Conservation (phyloP, 108 stramenopile genomes). For the Cylindrotheca closterium region DNA sequence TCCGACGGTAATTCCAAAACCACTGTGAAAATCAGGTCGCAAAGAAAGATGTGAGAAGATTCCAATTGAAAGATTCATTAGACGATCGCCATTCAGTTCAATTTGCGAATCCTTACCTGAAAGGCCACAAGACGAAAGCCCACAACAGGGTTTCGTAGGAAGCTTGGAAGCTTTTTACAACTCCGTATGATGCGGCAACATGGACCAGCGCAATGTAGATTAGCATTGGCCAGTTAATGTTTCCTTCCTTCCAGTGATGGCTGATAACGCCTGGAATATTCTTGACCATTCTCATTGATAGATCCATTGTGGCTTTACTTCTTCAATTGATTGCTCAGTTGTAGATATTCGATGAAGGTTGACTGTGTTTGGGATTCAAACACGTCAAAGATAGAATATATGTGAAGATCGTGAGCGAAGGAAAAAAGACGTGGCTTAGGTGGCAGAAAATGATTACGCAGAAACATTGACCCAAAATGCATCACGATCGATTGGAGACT, state of each 20-base stretch:
- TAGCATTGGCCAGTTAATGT: slow-evolving; percentile 97
- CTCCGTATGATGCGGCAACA: slow-evolving; percentile 77
- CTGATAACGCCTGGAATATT: slow-evolving; percentile 70
- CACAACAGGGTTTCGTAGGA: slow-evolving; percentile 85
- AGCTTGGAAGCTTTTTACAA: slow-evolving; percentile 58
- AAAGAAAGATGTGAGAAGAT: slow-evolving; percentile 15
- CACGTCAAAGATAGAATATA: no score
- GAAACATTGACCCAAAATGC: no score
- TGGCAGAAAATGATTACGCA: no score
- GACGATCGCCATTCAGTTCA: neutral
- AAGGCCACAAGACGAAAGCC: slow-evolving; percentile 96
- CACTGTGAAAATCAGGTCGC: slow-evolving; percentile 49
- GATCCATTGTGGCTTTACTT: slow-evolving; percentile 54
- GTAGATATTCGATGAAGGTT: neutral
- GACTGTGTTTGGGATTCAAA: no score
- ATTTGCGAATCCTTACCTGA: slow-evolving; percentile 62
- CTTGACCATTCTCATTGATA: slow-evolving; percentile 69
- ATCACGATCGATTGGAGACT: no score
- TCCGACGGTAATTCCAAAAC: slow-evolving; percentile 97
- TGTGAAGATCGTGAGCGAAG: no score
- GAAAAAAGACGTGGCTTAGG: no score
- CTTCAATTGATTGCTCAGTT: neutral
- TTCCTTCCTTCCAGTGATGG: slow-evolving; percentile 89
- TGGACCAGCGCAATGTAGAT: slow-evolving; percentile 96
- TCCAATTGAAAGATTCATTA: slow-evolving; percentile 3